A percentile compares a stretch with the other conserved stretches of the same genome.
phyloP scores from a whole-genome alignment of 2,329 filamentous ascomycete species.

The Ceratocystiopsis brevicomis region DNA sequence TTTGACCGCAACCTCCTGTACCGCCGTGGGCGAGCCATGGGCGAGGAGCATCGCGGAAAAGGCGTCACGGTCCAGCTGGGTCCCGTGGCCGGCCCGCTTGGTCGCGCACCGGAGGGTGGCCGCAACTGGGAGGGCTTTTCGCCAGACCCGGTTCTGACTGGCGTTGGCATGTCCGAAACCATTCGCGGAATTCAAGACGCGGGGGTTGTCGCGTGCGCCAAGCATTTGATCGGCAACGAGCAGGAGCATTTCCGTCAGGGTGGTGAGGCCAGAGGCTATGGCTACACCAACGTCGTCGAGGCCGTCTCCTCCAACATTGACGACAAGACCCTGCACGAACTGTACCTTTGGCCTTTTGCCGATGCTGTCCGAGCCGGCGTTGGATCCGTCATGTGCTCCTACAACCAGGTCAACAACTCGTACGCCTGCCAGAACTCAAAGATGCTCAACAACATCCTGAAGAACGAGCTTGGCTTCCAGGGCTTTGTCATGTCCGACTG shows the following conservation, averaged over 20 bases:
- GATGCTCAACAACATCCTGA: slow-evolving; percentile 49
- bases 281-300: slow-evolving; percentile 45
- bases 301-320: slow-evolving; percentile 38
- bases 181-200: slow-evolving; percentile 64
- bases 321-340: slow-evolving; percentile 45
- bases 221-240: slow-evolving; percentile 53
- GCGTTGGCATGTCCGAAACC: slow-evolving; percentile 51
- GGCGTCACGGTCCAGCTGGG: slow-evolving; percentile 58
- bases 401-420: slow-evolving; percentile 52
- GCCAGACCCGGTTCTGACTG: slow-evolving; percentile 58
- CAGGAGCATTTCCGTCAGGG: slow-evolving; percentile 60
- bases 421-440: slow-evolving; percentile 59
- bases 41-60: slow-evolving; percentile 50
- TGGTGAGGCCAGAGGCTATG: slow-evolving; percentile 34
- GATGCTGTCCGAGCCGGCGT: slow-evolving; percentile 39
- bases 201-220: slow-evolving; percentile 61
- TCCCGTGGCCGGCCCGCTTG: slow-evolving; percentile 54
- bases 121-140: slow-evolving; percentile 55
- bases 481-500: slow-evolving; percentile 54
- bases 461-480: slow-evolving; percentile 42
- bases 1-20: slow-evolving; percentile 61
- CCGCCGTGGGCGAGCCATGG: slow-evolving; percentile 51
- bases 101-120: slow-evolving; percentile 47
- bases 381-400: slow-evolving; percentile 46
- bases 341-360: slow-evolving; percentile 48